Percentiles rank a stretch among this genome's conserved stretches.
These are phyloP conservation scores for Cornus suecica DNA, from an alignment of 148 eudicot species.

Conservation along the genomic window DNA sequence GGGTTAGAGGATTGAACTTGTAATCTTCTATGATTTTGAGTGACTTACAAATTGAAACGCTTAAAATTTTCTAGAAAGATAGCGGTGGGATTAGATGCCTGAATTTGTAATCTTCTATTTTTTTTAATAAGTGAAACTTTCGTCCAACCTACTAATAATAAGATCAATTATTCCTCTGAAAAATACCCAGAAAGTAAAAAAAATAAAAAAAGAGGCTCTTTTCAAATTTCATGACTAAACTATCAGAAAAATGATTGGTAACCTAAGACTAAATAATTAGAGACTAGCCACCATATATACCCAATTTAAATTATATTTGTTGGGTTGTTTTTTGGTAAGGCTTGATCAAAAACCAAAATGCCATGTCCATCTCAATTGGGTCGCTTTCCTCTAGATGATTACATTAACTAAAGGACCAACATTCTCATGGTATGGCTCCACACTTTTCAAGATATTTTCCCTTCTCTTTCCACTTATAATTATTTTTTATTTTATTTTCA, in stretches of 20 bases:
- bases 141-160: no score
- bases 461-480: not conserved
- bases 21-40: no score
- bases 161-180: no score
- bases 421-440: constrained; percentile 62
- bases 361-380: constrained; percentile 28
- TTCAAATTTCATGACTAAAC: not conserved
- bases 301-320: not conserved
- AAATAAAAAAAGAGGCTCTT: not conserved
- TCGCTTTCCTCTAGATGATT: constrained; percentile 35
- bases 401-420: constrained; percentile 41
- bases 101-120: no score
- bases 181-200: no score
- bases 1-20: no score
- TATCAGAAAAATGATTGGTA: not conserved
- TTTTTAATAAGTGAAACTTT: no score
- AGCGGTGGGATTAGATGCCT: no score
- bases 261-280: not conserved
- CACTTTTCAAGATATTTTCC: constrained; percentile 9
- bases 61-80: no score
- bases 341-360: constrained; percentile 3
- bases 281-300: not conserved
- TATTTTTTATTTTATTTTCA: not conserved
- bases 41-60: no score
- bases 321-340: constrained; percentile 5